These are phyloP conservation scores for Nadsonia fulvescens DNA, from an alignment of 805 yeast species.

Conservation along the genomic window DNA sequence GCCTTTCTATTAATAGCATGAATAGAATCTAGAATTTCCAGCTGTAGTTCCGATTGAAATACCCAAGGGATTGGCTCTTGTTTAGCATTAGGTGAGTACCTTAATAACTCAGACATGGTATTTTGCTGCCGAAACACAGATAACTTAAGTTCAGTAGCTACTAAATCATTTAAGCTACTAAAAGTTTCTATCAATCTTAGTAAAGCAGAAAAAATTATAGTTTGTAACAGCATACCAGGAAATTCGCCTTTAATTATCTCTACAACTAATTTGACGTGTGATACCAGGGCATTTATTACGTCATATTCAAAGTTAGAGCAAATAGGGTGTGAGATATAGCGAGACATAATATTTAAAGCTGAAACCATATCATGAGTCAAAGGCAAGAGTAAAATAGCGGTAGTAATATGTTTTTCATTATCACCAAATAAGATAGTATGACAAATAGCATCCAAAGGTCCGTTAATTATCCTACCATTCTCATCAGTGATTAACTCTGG, in stretches of 20 bases:
- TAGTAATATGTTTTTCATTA: conserved; percentile 23
- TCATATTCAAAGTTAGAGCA: conserved; percentile 10
- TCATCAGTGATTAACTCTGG: conserved; percentile 39
- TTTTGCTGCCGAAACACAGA: conserved; percentile 34
- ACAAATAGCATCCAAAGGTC: conserved; percentile 53
- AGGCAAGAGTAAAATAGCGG: conserved; percentile 36
- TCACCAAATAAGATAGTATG: conserved; percentile 49
- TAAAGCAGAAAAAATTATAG: conserved; percentile 38
- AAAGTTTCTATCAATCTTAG: conserved; percentile 33
- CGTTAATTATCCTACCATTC: conserved; percentile 29
- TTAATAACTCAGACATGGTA: conserved; percentile 22
- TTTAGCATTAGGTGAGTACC: conserved; percentile 12
- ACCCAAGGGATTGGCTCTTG: conserved; percentile 11
- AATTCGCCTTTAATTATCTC: conserved; percentile 39
- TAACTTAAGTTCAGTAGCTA: conserved; percentile 34
- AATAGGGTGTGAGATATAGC: conserved; percentile 19
- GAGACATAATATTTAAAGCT: conserved; percentile 28
- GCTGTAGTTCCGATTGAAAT: conserved; percentile 10
- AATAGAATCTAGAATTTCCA: conserved; percentile 11
- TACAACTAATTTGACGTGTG: conserved; percentile 35
- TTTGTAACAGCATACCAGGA: conserved; percentile 53
- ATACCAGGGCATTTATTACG: conserved; percentile 25
- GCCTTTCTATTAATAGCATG: conserved; percentile 5
- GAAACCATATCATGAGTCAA: conserved; percentile 30
- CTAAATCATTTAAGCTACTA: conserved; percentile 29